Evolutionary conservation across 129 eudicot genomes (phyloP).

Genomic region (Centella asiatica): DNA sequence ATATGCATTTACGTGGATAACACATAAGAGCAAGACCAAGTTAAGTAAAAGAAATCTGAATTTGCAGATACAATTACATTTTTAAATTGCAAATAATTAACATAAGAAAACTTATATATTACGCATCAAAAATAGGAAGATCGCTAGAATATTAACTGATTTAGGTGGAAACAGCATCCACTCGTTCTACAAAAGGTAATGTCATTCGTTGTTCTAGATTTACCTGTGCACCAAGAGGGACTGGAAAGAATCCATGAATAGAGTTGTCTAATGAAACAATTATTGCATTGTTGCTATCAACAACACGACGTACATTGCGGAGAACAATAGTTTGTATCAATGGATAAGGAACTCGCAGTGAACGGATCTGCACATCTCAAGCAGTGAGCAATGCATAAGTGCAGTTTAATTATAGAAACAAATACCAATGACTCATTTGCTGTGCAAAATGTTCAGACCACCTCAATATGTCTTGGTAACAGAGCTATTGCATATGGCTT

Average conservation of each 20-base stretch:
- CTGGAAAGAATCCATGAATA: constrained; percentile 76
- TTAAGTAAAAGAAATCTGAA: background rate
- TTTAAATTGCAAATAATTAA: no score
- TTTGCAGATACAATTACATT: background rate
- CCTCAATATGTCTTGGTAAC: constrained; percentile 93
- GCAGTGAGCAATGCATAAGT: constrained; percentile 12
- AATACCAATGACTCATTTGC: background rate
- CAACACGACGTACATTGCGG: constrained; percentile 66
- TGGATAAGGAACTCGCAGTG: constrained; percentile 76
- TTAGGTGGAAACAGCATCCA: background rate
- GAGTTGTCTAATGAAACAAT: constrained; percentile 70
- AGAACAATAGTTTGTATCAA: constrained; percentile 86
- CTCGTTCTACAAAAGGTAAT: background rate
- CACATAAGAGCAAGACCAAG: background rate
- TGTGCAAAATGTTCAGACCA: constrained; percentile 14
- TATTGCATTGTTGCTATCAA: constrained; percentile 43
- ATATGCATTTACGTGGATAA: no score
- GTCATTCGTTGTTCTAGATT: constrained; percentile 3
- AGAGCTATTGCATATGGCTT: constrained; percentile 83
- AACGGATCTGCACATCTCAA: constrained; percentile 69
- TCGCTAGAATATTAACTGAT: no score
- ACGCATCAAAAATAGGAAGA: no score
- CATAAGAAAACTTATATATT: no score
- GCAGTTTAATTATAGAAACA: background rate
- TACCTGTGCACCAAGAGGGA: constrained; percentile 99